These are phyloP conservation scores for Candida sp. DNA, from an alignment of 1,139 yeast species.

Conservation along the genomic window DNA sequence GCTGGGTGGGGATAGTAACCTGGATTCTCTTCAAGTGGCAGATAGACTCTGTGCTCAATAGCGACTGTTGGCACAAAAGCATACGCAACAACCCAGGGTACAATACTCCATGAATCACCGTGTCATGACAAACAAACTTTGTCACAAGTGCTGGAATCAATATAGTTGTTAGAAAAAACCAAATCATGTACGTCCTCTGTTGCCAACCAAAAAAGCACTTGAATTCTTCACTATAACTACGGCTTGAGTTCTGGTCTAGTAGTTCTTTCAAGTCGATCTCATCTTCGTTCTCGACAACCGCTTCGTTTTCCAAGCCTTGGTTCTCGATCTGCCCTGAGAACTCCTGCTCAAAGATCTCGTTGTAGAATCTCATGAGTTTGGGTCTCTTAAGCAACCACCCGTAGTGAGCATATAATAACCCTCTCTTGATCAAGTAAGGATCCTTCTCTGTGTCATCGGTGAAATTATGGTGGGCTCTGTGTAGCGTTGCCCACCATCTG, in stretches of 20 bases:
- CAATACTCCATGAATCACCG: conserved; percentile 57
- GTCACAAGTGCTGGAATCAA: conserved; percentile 53
- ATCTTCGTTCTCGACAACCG: conserved; percentile 10
- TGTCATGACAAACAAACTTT: conserved; percentile 40
- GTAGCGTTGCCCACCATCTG: conserved; percentile 66
- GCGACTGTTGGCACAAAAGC: conserved; percentile 60
- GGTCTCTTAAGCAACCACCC: conserved; percentile 68
- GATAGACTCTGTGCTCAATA: conserved; percentile 59
- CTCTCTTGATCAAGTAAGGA: conserved; percentile 67
- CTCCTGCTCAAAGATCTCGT: conserved; percentile 43
- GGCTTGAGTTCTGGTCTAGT: conserved; percentile 14
- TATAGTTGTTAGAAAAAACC: conserved; percentile 51
- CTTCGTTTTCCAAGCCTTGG: conserved; percentile 12
- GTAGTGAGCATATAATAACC: conserved; percentile 61
- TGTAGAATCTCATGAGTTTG: conserved; percentile 35
- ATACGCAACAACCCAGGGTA: conserved; percentile 67
- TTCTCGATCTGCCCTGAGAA: conserved; percentile 31
- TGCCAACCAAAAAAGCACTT: conserved; percentile 60
- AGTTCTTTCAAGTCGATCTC: conserved; percentile 18
- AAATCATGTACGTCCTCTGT: conserved; percentile 44
- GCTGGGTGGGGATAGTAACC: conserved; percentile 51
- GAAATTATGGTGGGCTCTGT: conserved; percentile 70
- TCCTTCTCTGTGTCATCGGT: conserved; percentile 70
- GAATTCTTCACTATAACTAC: conserved; percentile 20
- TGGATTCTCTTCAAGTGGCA: conserved; percentile 57